Base-by-base conservation (phyloP, 179 eudicot species). In the Dionaea muscipula region DNA sequence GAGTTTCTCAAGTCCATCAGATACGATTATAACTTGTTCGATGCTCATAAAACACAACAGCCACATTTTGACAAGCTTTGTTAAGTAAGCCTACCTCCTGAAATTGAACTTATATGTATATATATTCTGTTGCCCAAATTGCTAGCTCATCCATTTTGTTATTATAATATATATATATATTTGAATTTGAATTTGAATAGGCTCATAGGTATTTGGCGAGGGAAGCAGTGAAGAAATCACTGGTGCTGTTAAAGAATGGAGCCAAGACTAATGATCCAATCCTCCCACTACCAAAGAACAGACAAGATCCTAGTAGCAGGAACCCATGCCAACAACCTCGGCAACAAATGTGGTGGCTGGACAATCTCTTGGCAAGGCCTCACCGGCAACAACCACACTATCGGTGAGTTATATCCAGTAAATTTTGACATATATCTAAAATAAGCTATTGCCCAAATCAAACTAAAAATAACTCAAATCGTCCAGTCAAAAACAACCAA, bases 281-380 rank as follows among this genome's bases (percentile, higher is more conserved):
- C 50, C 51, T 89, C 52, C 97, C 97, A 4, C 84, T 89, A 18
- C 75, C 81, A 1, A 85, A 83, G 77, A 77, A 72, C 76, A 28
- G 18, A 71, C 25, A 81, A 64, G 72, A 77, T 86, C 24, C 65
- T 81, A 0, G 81, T 86, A 3, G 82, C 85, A 0, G 95, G 95
- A 65, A 73, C 75, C 51, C 94, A 85, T 74, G 88, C 88, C 24
- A 80, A 84, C 69, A 64, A 84, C 66, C 79, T 84, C 65, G 94
- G 85, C 37, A 72, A 69, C 67, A 88, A 81, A 52, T 85, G 94
- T 58, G 94, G 94, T 27, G 94, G 94, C 26, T 84, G 94, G 94
- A 84, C 94, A 18, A 64, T 73, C 38, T 73, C 85, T 18, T 85
- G 75, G 75, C 71, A 71, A 66, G 75, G 75, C 37, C 23, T 52